Percentiles rank a stretch among this genome's conserved stretches.
Conservation (phyloP, 352 stramenopile species). For the Globisporangium cystogenes region DNA sequence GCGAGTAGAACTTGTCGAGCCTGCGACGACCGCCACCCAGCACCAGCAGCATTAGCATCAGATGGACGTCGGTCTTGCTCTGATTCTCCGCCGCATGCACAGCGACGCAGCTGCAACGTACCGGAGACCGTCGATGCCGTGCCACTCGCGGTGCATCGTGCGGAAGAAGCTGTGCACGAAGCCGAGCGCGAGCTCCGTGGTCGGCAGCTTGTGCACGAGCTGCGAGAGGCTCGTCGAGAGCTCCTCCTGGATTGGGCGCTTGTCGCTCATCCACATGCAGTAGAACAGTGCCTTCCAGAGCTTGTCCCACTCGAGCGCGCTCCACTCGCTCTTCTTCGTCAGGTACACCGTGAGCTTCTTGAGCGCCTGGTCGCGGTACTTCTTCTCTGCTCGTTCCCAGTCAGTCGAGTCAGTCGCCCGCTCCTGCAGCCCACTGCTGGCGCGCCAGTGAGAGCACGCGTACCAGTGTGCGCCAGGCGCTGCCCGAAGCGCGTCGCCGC, state of each 20-base stretch:
- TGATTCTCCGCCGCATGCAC: neutral
- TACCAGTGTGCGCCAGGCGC: constrained; percentile 78
- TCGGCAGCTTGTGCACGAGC: constrained; percentile 58
- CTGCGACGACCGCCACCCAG: neutral
- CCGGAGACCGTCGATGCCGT: constrained; percentile 77
- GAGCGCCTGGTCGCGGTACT: constrained; percentile 76
- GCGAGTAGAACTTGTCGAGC: constrained; percentile 84
- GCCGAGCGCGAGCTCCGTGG: constrained; percentile 30
- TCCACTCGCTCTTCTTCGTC: constrained; percentile 60
- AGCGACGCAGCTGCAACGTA: neutral
- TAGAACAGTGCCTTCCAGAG: constrained; percentile 89
- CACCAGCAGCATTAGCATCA: neutral
- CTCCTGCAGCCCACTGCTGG: too few species aligned
- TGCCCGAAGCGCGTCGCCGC: constrained; percentile 79
- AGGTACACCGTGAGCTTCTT: constrained; percentile 81
- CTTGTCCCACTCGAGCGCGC: constrained; percentile 78
- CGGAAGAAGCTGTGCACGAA: constrained; percentile 82
- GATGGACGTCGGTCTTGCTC: neutral
- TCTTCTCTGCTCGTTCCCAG: constrained; percentile 46
- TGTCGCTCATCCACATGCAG: constrained; percentile 91
- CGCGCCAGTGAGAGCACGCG: too few species aligned
- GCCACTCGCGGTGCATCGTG: constrained; percentile 85
- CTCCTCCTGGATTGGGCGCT: constrained; percentile 74
- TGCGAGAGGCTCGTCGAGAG: constrained; percentile 56
- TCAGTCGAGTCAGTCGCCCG: too few species aligned